Evolutionary conservation across 768 basidiomycete species (phyloP).

Genomic region (Termitomyces sp.): DNA sequence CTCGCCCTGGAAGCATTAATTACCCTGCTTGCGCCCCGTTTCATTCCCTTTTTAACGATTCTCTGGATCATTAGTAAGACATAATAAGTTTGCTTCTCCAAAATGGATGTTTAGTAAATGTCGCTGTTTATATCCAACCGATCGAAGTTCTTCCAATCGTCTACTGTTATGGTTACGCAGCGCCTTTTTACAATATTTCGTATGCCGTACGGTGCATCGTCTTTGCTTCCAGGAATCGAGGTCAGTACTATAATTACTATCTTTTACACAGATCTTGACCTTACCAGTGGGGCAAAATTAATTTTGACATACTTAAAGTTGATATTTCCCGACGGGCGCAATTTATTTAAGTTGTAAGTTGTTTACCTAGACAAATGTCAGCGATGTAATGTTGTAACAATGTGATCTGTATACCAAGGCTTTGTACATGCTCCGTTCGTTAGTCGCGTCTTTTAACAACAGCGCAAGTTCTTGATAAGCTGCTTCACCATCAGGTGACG

Average conservation of each 20-base stretch:
- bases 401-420: no score
- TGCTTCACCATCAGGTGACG: no score
- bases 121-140: slow-evolving; percentile 55
- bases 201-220: slow-evolving; percentile 53
- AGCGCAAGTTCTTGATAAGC: no score
- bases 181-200: slow-evolving; percentile 70
- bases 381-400: no score
- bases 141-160: slow-evolving; percentile 51
- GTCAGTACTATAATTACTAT: background rate
- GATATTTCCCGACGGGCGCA: no score
- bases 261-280: background rate
- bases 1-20: slow-evolving; percentile 59
- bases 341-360: no score
- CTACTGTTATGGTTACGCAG: slow-evolving; percentile 63
- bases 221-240: slow-evolving; percentile 53
- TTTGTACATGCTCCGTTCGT: no score
- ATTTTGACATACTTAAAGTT: slow-evolving; percentile 53
- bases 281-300: slow-evolving; percentile 52
- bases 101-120: slow-evolving; percentile 36
- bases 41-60: slow-evolving; percentile 60
- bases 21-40: slow-evolving; percentile 50
- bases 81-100: background rate
- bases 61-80: slow-evolving; percentile 57
- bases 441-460: no score
- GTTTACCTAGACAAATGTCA: no score